A percentile compares a stretch with the other conserved stretches of the same genome.
phyloP scores from a whole-genome alignment of 176 grass and related monocot genomes.

The Ensete ventricosum region DNA sequence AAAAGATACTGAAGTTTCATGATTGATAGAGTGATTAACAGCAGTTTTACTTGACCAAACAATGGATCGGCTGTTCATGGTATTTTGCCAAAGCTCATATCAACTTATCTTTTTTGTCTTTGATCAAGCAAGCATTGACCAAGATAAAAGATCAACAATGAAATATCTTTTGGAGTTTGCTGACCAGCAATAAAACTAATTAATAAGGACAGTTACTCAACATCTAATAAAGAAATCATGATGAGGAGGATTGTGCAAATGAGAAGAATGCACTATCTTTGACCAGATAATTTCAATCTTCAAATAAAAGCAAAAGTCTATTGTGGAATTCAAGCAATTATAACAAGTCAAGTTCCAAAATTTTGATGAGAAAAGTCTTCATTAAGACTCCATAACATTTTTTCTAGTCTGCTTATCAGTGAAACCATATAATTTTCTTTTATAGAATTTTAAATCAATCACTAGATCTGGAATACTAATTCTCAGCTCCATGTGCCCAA shows the following conservation, averaged over 20 bases:
- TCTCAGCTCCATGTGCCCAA: not conserved
- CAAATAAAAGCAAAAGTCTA: not conserved
- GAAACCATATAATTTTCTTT: not conserved
- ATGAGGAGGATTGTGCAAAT: not conserved
- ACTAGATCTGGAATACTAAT: not conserved
- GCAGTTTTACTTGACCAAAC: too few relatives aligned
- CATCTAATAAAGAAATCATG: not conserved
- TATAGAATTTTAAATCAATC: not conserved
- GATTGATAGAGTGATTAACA: too few relatives aligned
- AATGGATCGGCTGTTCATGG: not conserved
- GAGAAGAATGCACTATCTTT: not conserved
- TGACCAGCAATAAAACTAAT: not conserved
- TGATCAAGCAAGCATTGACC: not conserved
- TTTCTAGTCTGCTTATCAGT: not conserved
- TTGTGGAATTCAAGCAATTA: not conserved
- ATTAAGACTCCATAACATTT: not conserved
- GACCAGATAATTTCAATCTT: not conserved
- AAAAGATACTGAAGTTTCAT: too few relatives aligned
- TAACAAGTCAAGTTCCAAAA: not conserved
- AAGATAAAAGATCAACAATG: not conserved
- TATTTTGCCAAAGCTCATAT: not conserved
- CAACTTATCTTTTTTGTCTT: not conserved
- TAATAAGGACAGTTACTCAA: not conserved
- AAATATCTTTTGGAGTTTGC: not conserved
- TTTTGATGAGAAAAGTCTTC: not conserved